A percentile compares a stretch with the other conserved stretches of the same genome.
Conservation (phyloP, 306 rosid species). For the Arachis hypogaea region DNA sequence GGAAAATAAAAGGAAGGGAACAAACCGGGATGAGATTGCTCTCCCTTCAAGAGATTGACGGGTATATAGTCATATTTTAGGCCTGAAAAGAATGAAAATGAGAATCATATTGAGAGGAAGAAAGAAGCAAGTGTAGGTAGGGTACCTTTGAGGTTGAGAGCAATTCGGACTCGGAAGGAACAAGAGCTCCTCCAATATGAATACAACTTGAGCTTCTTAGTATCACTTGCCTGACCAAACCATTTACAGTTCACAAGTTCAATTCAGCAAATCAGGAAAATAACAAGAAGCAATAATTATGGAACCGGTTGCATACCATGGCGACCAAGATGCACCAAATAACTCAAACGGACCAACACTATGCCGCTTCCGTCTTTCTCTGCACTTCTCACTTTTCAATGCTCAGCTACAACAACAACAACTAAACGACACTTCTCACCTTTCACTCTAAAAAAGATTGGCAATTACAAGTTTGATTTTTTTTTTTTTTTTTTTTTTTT, state of each 20-base stretch:
- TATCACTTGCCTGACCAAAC: conserved; percentile 37
- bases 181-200: conserved; percentile 54
- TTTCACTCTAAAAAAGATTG: too few species aligned
- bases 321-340: too few species aligned
- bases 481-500: too few species aligned
- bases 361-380: too few species aligned
- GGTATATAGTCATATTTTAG: conserved; percentile 60
- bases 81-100: conserved; percentile 38
- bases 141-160: conserved; percentile 70
- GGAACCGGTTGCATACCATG: not conserved
- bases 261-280: not conserved
- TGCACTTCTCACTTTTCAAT: too few species aligned
- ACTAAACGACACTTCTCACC: too few species aligned
- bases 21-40: conserved; percentile 61
- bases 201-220: conserved; percentile 35
- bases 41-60: conserved; percentile 59
- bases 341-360: too few species aligned
- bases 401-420: too few species aligned
- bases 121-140: too few species aligned
- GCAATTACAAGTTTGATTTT: too few species aligned
- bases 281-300: not conserved
- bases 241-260: not conserved
- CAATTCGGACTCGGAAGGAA: conserved; percentile 49
- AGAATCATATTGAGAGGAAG: too few species aligned
- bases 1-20: not conserved